These are phyloP conservation scores for Leptodermis oblonga DNA, from an alignment of 257 asterid genomes.

Conservation along the genomic window DNA sequence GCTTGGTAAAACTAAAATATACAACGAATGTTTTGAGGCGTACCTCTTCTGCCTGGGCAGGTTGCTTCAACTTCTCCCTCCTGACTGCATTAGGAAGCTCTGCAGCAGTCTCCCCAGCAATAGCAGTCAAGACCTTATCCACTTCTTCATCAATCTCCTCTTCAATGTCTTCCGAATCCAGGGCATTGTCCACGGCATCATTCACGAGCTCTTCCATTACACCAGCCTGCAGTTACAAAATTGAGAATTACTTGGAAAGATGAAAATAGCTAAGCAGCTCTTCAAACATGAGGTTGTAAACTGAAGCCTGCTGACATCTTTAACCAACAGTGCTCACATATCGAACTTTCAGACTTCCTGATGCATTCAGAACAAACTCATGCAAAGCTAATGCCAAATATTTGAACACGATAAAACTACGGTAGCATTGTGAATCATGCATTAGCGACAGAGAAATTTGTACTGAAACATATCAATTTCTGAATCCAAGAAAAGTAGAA, in stretches of 20 bases:
- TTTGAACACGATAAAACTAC: no score
- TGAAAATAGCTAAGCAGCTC: background rate
- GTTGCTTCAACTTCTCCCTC: constrained; percentile 77
- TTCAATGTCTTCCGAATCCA: constrained; percentile 93
- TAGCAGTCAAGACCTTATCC: constrained; percentile 79
- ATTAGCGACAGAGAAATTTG: background rate
- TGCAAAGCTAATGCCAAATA: background rate
- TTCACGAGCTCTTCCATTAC: constrained; percentile 90
- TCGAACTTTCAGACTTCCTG: background rate
- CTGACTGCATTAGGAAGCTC: constrained; percentile 84
- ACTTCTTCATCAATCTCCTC: constrained; percentile 97
- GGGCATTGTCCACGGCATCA: constrained; percentile 72
- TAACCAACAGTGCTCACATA: background rate
- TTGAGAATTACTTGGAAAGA: background rate
- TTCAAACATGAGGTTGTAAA: background rate
- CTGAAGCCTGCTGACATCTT: background rate
- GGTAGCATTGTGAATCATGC: background rate
- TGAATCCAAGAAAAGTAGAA: background rate
- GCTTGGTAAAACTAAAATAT: background rate
- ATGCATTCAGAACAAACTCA: background rate
- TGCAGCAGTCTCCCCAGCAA: constrained; percentile 96
- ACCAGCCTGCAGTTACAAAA: constrained; percentile 60
- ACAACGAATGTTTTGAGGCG: background rate
- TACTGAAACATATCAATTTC: background rate
- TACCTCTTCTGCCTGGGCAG: constrained; percentile 65